Conservation (phyloP, 139 green algal genomes). For the Coelastrella sp. region DNA sequence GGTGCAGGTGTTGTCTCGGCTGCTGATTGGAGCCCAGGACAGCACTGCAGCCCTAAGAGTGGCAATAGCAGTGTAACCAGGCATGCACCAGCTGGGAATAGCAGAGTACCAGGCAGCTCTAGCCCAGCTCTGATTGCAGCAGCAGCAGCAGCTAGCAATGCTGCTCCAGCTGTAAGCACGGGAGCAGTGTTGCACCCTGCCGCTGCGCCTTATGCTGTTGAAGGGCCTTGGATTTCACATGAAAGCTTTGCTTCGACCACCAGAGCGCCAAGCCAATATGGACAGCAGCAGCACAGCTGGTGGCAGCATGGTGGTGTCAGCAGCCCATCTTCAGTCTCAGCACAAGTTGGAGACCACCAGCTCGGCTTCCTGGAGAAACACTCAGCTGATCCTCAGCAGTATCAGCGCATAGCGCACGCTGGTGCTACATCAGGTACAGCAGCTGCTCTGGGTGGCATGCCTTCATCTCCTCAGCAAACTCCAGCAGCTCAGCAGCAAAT, state of each 20-base stretch:
- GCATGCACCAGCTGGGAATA: neutral
- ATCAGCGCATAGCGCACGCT: neutral
- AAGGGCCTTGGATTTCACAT: too few species aligned
- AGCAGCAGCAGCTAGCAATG: neutral
- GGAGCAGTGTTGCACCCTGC: too few species aligned
- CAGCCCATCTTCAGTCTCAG: neutral
- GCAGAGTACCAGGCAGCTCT: neutral
- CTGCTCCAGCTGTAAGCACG: neutral
- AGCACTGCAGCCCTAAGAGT: conserved; percentile 34
- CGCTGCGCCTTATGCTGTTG: too few species aligned
- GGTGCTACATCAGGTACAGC: neutral
- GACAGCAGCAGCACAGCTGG: neutral
- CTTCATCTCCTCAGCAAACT: neutral
- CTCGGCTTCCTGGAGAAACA: neutral
- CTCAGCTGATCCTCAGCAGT: too few species aligned
- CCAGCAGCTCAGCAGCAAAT: neutral
- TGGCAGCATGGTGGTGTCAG: neutral
- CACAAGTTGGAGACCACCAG: neutral
- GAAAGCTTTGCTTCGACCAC: too few species aligned
- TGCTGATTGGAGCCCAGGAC: conserved; percentile 5
- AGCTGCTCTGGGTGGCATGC: neutral
- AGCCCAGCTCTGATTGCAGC: neutral
- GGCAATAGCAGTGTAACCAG: conserved; percentile 16
- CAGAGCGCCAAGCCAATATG: neutral
- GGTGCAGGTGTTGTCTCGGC: neutral